Evolutionary conservation across 1,284 basidiomycete species (phyloP).

Genomic region (Anthracocystis setariae): DNA sequence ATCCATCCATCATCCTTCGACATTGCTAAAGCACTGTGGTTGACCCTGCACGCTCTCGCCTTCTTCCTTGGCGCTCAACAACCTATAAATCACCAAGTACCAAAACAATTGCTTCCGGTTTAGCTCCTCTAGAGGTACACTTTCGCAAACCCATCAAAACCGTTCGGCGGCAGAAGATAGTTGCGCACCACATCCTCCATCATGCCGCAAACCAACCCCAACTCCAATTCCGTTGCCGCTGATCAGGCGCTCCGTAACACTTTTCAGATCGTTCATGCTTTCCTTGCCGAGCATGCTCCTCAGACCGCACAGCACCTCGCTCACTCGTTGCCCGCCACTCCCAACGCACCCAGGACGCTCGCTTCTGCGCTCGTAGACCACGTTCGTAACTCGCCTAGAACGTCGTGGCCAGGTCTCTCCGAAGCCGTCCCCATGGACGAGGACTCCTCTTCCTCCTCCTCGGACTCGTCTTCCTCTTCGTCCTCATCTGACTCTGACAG

Average conservation of each 20-base stretch:
- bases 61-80: too few relatives aligned
- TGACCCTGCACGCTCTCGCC: too few relatives aligned
- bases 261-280: slow-evolving; percentile 49
- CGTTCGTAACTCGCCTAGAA: slow-evolving; percentile 38
- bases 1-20: too few relatives aligned
- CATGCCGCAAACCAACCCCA: slow-evolving; percentile 22
- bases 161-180: not conserved
- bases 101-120: not conserved
- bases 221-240: slow-evolving; percentile 9
- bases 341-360: slow-evolving; percentile 30
- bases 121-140: not conserved
- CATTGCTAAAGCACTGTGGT: too few relatives aligned
- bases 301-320: slow-evolving; percentile 31
- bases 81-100: too few relatives aligned
- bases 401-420: slow-evolving; percentile 35
- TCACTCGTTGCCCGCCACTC: slow-evolving; percentile 23
- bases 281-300: slow-evolving; percentile 42
- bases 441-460: slow-evolving; percentile 9
- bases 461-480: slow-evolving; percentile 12
- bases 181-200: not conserved
- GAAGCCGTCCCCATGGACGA: slow-evolving; percentile 20
- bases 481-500: slow-evolving; percentile 20
- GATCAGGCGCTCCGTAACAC: slow-evolving; percentile 41
- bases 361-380: slow-evolving; percentile 45
- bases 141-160: not conserved